Evolutionary conservation across 768 basidiomycete species (phyloP).

Genomic region (Tubosaeta sp.): DNA sequence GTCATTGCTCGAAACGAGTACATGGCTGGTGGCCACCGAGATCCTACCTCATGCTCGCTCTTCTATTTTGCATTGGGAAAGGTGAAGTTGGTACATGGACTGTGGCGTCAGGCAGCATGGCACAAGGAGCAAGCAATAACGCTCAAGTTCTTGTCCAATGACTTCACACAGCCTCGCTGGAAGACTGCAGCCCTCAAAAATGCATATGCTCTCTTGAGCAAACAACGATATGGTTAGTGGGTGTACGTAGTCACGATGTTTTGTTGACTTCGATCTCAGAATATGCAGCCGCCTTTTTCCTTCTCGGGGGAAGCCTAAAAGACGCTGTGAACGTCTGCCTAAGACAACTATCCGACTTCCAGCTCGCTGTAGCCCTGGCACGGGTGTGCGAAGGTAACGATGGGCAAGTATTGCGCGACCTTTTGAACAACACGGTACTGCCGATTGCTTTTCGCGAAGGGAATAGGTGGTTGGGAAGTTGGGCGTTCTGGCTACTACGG

Average conservation of each 20-base stretch:
- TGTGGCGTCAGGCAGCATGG: conserved; percentile 95
- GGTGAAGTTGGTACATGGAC: conserved; percentile 83
- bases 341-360: conserved; percentile 84
- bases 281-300: conserved; percentile 98
- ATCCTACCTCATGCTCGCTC: conserved; percentile 85
- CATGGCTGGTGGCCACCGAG: conserved; percentile 79
- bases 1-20: conserved; percentile 89
- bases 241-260: background rate
- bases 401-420: conserved; percentile 67
- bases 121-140: conserved; percentile 86
- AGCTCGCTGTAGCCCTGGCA: conserved; percentile 83
- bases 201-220: conserved; percentile 86
- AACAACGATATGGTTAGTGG: conserved; percentile 82
- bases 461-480: conserved; percentile 90
- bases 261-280: conserved; percentile 44
- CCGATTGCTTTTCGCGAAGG: conserved; percentile 84
- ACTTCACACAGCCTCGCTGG: conserved; percentile 84
- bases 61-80: conserved; percentile 96
- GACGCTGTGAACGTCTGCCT: conserved; percentile 92
- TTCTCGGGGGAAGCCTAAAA: conserved; percentile 81
- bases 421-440: conserved; percentile 72
- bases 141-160: conserved; percentile 89
- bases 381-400: conserved; percentile 81
- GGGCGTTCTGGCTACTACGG: conserved; percentile 95
- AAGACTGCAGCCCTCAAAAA: conserved; percentile 93